Conservation (phyloP, 2,329 filamentous ascomycete genomes). For the Cadophora malorum region DNA sequence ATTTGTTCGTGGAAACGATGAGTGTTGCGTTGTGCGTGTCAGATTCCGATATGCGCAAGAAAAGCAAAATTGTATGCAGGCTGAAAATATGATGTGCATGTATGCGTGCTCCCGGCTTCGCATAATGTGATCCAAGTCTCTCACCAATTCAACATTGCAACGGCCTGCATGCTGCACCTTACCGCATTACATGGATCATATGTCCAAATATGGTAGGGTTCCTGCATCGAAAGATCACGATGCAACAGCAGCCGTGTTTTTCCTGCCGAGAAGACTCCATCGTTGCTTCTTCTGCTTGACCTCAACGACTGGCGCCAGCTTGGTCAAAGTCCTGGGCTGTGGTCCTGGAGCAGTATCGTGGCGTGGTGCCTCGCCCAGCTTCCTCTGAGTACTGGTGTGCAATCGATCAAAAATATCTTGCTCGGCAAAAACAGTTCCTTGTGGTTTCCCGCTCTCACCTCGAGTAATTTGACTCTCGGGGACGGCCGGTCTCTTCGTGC, state of each 20-base stretch:
- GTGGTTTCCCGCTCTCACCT: constrained; percentile 20
- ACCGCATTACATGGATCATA: constrained; percentile 6
- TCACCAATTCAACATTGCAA: not conserved
- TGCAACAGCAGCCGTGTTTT: constrained; percentile 30
- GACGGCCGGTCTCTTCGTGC: constrained; percentile 18
- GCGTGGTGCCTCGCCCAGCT: constrained; percentile 45
- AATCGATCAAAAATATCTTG: constrained; percentile 43
- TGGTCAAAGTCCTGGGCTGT: constrained; percentile 24
- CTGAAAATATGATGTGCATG: not conserved
- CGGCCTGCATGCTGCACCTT: not conserved
- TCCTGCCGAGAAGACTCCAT: constrained; percentile 41
- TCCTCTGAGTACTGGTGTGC: constrained; percentile 44
- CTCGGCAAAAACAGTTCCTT: constrained; percentile 38
- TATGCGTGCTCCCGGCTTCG: constrained; percentile 4
- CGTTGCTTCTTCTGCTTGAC: constrained; percentile 37
- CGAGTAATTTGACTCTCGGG: not conserved
- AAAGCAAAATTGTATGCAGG: constrained; percentile 10
- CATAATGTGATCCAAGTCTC: constrained; percentile 5
- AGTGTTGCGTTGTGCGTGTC: constrained; percentile 1
- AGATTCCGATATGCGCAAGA: constrained; percentile 5
- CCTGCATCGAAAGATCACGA: constrained; percentile 26
- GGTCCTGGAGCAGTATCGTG: constrained; percentile 31
- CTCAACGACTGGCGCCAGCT: constrained; percentile 21
- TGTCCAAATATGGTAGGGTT: constrained; percentile 6
- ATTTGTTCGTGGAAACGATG: constrained; percentile 4